phyloP scores from a whole-genome alignment of 2,329 filamentous ascomycete species.

The Ramularia collo-cygni region DNA sequence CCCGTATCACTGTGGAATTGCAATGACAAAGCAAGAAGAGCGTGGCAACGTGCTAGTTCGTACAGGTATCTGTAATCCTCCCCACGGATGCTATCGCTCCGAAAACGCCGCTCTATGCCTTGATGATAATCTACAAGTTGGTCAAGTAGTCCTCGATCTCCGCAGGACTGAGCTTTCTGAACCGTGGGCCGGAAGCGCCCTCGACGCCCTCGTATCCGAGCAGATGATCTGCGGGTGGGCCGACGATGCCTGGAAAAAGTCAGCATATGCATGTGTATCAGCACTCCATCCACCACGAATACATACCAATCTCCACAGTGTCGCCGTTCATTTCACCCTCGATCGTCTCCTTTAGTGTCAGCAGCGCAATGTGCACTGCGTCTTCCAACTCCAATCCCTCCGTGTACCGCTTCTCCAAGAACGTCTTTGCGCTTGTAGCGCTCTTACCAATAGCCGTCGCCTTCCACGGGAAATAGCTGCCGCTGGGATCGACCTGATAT shows the following conservation, averaged over 20 bases:
- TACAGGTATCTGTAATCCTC: background rate
- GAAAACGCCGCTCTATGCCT: conserved; percentile 5
- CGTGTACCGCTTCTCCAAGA: conserved; percentile 97
- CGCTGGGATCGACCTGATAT: conserved; percentile 98
- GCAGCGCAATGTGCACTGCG: conserved; percentile 92
- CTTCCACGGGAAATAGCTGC: conserved; percentile 99
- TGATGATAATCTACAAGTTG: conserved; percentile 64
- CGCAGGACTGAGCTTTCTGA: conserved; percentile 91
- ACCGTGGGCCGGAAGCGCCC: conserved; percentile 74
- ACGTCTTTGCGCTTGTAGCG: conserved; percentile 96
- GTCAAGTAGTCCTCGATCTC: conserved; percentile 99
- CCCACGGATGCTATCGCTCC: background rate
- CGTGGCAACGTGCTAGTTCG: background rate
- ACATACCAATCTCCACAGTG: conserved; percentile 90
- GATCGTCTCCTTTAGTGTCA: conserved; percentile 98
- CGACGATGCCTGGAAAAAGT: conserved; percentile 70
- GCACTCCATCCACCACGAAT: background rate
- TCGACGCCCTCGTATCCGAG: conserved; percentile 87
- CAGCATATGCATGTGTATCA: conserved; percentile 1
- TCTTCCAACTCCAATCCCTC: conserved; percentile 96
- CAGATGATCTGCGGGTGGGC: conserved; percentile 85
- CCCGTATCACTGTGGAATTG: too few species aligned
- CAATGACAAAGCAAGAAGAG: too few species aligned
- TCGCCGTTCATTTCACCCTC: conserved; percentile 98
- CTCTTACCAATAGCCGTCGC: conserved; percentile 98